phyloP scores from a whole-genome alignment of 441 rosid genomes.

The Omphalea diandra region DNA sequence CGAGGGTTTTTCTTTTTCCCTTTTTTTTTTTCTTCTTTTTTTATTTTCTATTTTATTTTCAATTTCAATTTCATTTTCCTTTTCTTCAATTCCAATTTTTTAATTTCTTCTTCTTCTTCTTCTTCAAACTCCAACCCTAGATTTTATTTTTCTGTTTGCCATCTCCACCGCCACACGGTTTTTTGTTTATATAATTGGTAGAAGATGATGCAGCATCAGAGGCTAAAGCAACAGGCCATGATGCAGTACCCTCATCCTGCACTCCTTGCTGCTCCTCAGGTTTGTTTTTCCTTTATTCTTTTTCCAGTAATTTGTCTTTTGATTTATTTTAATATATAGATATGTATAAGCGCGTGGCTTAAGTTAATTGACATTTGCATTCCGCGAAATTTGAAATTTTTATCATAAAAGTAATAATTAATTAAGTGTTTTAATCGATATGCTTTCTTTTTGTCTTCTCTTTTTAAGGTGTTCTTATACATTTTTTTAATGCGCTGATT shows the following conservation, averaged over 20 bases:
- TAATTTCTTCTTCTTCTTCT: not conserved
- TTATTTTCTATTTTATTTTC: not conserved
- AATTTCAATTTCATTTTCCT: not conserved
- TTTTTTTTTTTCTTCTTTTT: not conserved
- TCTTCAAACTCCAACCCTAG: slow-evolving; percentile 6
- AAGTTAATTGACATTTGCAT: not conserved
- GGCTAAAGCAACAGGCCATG: slow-evolving; percentile 55
- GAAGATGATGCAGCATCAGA: slow-evolving; percentile 45
- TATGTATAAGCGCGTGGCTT: not conserved
- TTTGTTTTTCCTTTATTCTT: slow-evolving; percentile 5
- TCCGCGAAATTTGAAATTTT: too few species aligned
- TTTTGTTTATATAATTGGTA: not conserved
- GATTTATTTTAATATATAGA: too few species aligned
- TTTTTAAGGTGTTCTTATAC: too few species aligned
- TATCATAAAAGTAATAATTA: too few species aligned
- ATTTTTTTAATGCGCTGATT: too few species aligned
- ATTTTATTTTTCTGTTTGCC: not conserved
- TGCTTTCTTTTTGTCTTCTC: too few species aligned
- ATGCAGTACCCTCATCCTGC: slow-evolving; percentile 56
- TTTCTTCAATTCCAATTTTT: too few species aligned
- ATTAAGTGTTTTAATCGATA: not conserved
- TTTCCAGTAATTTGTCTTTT: not conserved
- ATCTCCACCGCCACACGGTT: not conserved
- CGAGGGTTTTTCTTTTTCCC: slow-evolving; percentile 22
- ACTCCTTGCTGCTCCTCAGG: slow-evolving; percentile 51